Evolutionary conservation across 1,139 yeast species (phyloP).

Genomic region (Hansenula sp.): DNA sequence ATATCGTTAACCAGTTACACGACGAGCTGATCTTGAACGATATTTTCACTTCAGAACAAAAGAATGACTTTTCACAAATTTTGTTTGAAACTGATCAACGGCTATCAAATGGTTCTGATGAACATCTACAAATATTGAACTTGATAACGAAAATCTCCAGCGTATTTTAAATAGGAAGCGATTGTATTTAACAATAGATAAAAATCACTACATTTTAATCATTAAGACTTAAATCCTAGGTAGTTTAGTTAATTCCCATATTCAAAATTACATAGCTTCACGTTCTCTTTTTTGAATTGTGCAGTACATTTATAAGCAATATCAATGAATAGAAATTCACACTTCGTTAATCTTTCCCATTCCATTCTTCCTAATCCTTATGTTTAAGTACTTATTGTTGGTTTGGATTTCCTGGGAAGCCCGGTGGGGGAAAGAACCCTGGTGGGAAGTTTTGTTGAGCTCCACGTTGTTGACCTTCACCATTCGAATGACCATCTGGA

Average conservation of each 20-base stretch:
- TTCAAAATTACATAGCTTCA: not conserved
- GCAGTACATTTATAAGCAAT: no score
- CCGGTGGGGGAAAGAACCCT: constrained; percentile 19
- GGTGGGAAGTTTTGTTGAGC: constrained; percentile 15
- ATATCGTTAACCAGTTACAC: constrained; percentile 76
- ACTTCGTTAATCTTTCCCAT: not conserved
- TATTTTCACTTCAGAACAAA: constrained; percentile 46
- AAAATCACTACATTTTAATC: no score
- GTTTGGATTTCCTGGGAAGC: constrained; percentile 10
- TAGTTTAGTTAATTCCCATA: not conserved
- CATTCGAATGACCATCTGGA: not conserved
- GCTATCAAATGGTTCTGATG: constrained; percentile 85
- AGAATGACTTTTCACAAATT: constrained; percentile 59
- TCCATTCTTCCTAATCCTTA: no score
- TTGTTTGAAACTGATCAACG: constrained; percentile 75
- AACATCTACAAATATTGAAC: constrained; percentile 78
- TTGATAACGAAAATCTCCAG: constrained; percentile 57
- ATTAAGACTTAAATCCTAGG: not conserved
- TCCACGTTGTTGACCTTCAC: not conserved
- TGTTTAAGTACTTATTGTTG: no score
- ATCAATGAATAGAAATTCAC: no score
- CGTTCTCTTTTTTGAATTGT: no score
- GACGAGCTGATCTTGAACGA: constrained; percentile 64
- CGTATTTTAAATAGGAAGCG: constrained; percentile 31
- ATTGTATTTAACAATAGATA: no score